phyloP scores from a whole-genome alignment of 768 basidiomycete genomes.

The Trametes sanguinea region DNA sequence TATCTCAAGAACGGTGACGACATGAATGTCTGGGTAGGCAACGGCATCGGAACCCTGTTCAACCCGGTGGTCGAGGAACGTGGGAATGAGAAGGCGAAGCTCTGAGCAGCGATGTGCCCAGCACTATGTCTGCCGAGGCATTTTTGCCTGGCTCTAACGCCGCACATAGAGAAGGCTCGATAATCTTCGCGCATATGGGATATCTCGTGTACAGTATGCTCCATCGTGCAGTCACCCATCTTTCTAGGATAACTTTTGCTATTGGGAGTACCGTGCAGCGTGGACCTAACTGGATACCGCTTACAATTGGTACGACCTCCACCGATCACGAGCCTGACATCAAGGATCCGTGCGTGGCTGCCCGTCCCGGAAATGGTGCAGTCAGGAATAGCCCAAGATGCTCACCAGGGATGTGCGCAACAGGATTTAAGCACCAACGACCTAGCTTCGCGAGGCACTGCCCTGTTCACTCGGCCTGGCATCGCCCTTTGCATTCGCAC shows the following conservation, averaged over 20 bases:
- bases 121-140: too few relatives aligned
- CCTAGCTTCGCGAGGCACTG: neutral
- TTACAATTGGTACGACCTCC: too few relatives aligned
- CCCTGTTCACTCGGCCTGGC: neutral
- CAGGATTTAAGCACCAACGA: neutral
- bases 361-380: too few relatives aligned
- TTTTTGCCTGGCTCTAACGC: too few relatives aligned
- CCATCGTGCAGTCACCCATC: too few relatives aligned
- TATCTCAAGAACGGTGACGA: constrained; percentile 76
- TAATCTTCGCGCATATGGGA: neutral
- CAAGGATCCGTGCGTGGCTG: too few relatives aligned
- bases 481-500: neutral
- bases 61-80: constrained; percentile 78
- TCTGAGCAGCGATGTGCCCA: constrained; percentile 34
- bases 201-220: neutral
- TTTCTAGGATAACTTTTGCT: too few relatives aligned
- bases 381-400: too few relatives aligned
- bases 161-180: too few relatives aligned
- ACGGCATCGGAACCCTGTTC: constrained; percentile 77
- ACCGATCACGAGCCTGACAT: too few relatives aligned
- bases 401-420: neutral
- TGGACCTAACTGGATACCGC: too few relatives aligned
- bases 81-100: constrained; percentile 37
- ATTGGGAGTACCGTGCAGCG: too few relatives aligned
- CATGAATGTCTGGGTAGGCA: constrained; percentile 65